Base-by-base conservation (phyloP, 805 yeast species). In the Kazachstania taianensis region DNA sequence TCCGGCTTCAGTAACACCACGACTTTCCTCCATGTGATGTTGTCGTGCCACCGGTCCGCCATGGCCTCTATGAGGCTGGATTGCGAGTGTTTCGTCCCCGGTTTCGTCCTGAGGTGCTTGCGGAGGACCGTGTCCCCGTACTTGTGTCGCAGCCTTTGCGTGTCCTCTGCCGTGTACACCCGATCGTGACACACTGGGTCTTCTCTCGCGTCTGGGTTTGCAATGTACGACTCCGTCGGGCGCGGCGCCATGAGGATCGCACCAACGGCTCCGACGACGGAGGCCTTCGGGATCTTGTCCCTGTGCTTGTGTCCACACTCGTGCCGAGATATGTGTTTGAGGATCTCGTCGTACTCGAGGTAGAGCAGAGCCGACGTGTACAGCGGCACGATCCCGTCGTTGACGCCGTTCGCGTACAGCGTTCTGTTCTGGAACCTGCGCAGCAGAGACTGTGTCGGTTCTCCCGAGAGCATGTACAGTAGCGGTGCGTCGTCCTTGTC, bases 1-100 rank as follows among this genome's bases (percentile, higher is more conserved):
- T 89, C 98, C 0, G 96, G 95, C 45, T 75, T 72, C 44, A 89
- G 59, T 30, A 75, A 74, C 1, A 87, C 95, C 19, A 89, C 61
- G 2, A 89, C 95, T 59, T 89, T 89, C 28, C 96, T 64, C 98
- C 98, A 89, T 10, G 72, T 57, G 80, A 84, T 73, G 8, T 72
- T 75, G 39, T 72, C 67, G 52, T 87, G 97, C 78, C 94, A 92
- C 33, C 75, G 74, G 25, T 94, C 63, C 0, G 98, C 97, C 36
- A 92, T 80, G 2, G 78, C 80, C 57, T 81, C 80, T 27, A 87
- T 62, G 86, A 92, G 78, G 10, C 67, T 73, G 77, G 66, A n/a
- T 69, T 75, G 37, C 69, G 80, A 85, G 72, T 81, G 76, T 46
- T 73, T 71, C 32, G 34, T 33, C 7, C 43, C 41, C 15, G 37